Percentiles rank a stretch among this genome's conserved stretches.
These are phyloP conservation scores for Acidiella bohemica DNA, from an alignment of 495 filamentous ascomycete genomes.

Conservation along the genomic window DNA sequence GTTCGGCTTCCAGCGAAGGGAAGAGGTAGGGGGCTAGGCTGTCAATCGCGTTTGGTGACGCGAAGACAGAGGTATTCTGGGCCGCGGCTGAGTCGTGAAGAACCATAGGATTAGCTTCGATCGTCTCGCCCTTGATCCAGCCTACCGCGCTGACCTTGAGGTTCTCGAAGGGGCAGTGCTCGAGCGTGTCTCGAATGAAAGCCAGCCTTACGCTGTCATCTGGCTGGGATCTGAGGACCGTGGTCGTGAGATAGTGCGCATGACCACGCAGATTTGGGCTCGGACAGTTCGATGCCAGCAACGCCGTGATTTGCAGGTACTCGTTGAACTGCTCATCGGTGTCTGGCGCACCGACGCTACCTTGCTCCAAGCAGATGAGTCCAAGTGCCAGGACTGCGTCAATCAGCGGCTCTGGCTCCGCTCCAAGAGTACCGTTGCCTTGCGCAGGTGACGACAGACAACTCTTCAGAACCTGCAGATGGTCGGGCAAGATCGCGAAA, in stretches of 20 bases:
- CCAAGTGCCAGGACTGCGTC: constrained; percentile 37
- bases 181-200: constrained; percentile 67
- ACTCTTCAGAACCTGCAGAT: constrained; percentile 27
- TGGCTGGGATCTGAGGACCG: constrained; percentile 64
- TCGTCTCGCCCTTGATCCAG: constrained; percentile 78
- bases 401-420: constrained; percentile 31
- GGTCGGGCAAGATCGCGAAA: constrained; percentile 29
- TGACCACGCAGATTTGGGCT: constrained; percentile 53
- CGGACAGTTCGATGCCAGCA: constrained; percentile 55
- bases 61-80: constrained; percentile 39
- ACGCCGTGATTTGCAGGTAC: constrained; percentile 44
- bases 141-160: constrained; percentile 69
- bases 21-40: constrained; percentile 38
- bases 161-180: constrained; percentile 63
- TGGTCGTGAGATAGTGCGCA: constrained; percentile 59
- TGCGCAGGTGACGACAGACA: constrained; percentile 23
- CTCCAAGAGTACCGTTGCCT: constrained; percentile 22
- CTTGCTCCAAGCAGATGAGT: constrained; percentile 25
- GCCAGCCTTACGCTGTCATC: constrained; percentile 53
- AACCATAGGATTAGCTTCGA: constrained; percentile 33
- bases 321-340: constrained; percentile 29
- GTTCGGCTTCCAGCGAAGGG: constrained; percentile 26
- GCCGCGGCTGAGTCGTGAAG: constrained; percentile 17
- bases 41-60: constrained; percentile 36
- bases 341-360: constrained; percentile 26